A percentile compares a stretch with the other conserved stretches of the same genome.
phyloP scores from a whole-genome alignment of 2,329 filamentous ascomycete genomes.

The Drechslera avenae region DNA sequence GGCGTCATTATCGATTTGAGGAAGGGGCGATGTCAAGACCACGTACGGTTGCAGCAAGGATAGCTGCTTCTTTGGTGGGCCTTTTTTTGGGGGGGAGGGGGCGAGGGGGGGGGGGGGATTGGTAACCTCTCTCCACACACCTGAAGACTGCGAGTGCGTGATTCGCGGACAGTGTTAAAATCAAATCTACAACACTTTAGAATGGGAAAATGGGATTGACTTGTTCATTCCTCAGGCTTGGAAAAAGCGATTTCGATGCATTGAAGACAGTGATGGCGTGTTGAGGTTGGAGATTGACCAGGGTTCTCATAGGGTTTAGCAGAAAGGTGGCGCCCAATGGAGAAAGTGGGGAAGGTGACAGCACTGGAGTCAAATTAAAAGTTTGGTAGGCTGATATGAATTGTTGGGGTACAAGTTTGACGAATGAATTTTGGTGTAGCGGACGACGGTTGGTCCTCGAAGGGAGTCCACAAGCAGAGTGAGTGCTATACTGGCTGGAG shows the following conservation, averaged over 20 bases:
- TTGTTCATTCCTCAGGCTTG: background rate
- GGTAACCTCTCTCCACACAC: background rate
- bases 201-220: too few species aligned
- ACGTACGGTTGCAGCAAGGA: slow-evolving; percentile 3
- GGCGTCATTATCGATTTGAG: background rate
- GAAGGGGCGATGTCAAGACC: background rate
- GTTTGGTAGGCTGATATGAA: too few species aligned
- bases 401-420: background rate
- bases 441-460: slow-evolving; percentile 1
- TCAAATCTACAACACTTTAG: too few species aligned
- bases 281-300: background rate
- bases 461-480: background rate
- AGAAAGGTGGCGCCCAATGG: background rate
- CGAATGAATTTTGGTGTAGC: background rate
- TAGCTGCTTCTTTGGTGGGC: background rate
- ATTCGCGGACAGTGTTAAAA: too few species aligned
- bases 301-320: background rate
- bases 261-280: background rate
- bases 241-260: background rate
- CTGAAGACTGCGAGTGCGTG: background rate
- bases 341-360: background rate
- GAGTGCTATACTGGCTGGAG: background rate
- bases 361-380: background rate
- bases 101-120: too few species aligned
- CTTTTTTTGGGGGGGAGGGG: background rate